These are phyloP conservation scores for Durio zibethinus DNA, from an alignment of 345 rosid genomes.

Conservation along the genomic window DNA sequence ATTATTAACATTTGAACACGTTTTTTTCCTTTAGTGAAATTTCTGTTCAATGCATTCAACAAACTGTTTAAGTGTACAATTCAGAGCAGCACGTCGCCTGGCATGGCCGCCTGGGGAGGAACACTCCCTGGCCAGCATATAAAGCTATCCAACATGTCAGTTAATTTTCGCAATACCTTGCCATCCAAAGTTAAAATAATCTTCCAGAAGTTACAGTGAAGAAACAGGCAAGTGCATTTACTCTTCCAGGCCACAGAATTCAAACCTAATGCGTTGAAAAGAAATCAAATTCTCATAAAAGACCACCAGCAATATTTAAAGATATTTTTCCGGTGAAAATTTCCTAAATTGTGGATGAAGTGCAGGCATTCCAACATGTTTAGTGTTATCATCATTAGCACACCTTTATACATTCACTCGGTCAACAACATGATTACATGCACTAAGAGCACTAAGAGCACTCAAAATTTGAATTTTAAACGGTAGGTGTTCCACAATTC, in stretches of 20 bases:
- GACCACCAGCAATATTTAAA: not conserved
- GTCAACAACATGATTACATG: not conserved
- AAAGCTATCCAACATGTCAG: not conserved
- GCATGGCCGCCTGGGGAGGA: not conserved
- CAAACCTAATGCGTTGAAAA: not conserved
- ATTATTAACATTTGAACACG: not conserved
- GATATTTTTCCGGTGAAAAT: not conserved
- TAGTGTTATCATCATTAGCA: not conserved
- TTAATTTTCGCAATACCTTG: not conserved
- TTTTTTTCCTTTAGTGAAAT: not conserved
- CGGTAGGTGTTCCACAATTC: not conserved
- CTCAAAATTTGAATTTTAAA: slow-evolving; percentile 35
- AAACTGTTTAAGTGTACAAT: not conserved
- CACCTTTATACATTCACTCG: not conserved
- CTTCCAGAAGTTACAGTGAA: not conserved
- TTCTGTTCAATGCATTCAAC: not conserved
- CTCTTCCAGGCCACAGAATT: not conserved
- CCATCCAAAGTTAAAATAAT: not conserved
- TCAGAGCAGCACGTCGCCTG: not conserved
- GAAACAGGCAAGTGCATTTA: not conserved
- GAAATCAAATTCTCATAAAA: not conserved
- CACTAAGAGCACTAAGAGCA: not conserved
- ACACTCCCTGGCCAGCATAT: slow-evolving; percentile 6
- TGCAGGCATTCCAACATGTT: not conserved
- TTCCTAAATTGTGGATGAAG: not conserved